Conservation (phyloP, 768 basidiomycete genomes). For the Boletellus ananas region DNA sequence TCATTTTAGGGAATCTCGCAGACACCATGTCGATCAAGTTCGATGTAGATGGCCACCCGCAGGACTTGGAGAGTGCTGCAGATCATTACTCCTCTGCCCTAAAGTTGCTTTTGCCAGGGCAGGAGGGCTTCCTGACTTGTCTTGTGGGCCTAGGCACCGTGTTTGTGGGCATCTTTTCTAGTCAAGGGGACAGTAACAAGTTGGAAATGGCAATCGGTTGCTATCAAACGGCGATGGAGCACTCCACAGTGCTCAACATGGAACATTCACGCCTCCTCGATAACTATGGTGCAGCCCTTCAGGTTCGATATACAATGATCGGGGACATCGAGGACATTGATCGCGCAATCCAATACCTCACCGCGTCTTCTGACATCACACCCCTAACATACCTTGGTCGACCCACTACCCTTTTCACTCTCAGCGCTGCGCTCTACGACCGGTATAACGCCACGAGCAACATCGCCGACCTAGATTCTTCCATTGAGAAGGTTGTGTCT, state of each 20-base stretch:
- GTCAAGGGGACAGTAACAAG: constrained; percentile 11
- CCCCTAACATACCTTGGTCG: constrained; percentile 4
- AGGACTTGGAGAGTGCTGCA: constrained; percentile 24
- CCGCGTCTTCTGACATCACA: constrained; percentile 14
- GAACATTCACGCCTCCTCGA: constrained; percentile 17
- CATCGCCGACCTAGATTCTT: constrained; percentile 13
- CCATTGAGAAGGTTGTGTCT: constrained; percentile 13
- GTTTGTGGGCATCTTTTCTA: constrained; percentile 2
- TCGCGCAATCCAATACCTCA: constrained; percentile 20
- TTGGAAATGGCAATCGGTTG: constrained; percentile 21
- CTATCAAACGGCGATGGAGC: constrained; percentile 12
- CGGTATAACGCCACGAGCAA: constrained; percentile 11
- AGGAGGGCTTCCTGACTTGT: constrained; percentile 5
- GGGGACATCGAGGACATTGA: constrained; percentile 22
- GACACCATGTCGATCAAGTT: constrained; percentile 20
- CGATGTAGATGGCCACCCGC: constrained; percentile 17
- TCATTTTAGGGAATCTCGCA: constrained; percentile 20
- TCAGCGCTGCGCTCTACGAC: constrained; percentile 2
- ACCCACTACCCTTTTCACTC: constrained; percentile 11
- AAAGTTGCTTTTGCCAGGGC: constrained; percentile 13
- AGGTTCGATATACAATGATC: constrained; percentile 9
- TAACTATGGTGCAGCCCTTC: constrained; percentile 18
- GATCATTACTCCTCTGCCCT: constrained; percentile 13
- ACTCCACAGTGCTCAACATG: constrained; percentile 14
- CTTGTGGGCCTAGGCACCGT: constrained; percentile 14